Percentiles rank a stretch among this genome's conserved stretches.
phyloP scores from a whole-genome alignment of 1,284 basidiomycete genomes.

The Naganishia cerealis region DNA sequence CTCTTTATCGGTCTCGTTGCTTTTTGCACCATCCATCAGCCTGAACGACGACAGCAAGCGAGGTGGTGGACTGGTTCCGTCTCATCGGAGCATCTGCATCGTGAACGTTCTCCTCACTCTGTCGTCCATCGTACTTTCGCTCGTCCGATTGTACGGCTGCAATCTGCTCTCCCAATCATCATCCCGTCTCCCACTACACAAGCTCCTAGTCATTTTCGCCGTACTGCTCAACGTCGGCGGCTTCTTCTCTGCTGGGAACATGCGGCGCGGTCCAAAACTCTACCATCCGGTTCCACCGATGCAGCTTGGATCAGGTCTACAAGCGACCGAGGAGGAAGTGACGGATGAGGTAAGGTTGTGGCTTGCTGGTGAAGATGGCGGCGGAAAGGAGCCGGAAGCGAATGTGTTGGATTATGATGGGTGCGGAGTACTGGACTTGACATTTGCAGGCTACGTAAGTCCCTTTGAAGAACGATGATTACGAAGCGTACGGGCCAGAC shows the following conservation, averaged over 20 bases:
- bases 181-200: not conserved
- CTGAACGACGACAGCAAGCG: not conserved
- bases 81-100: not conserved
- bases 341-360: not conserved
- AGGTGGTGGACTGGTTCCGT: not conserved
- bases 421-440: not conserved
- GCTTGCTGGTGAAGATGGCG: not conserved
- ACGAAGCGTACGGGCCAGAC: too few species aligned
- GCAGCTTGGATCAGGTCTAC: conserved; percentile 1
- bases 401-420: conserved; percentile 18
- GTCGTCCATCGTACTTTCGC: not conserved
- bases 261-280: conserved; percentile 3
- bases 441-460: not conserved
- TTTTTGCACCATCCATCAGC: not conserved
- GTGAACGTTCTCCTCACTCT: not conserved
- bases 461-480: too few species aligned
- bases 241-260: not conserved
- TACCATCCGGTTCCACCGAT: not conserved
- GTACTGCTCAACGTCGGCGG: not conserved
- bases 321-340: not conserved
- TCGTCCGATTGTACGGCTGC: not conserved
- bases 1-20: not conserved
- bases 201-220: not conserved
- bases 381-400: not conserved
- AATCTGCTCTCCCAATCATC: not conserved